phyloP scores from a whole-genome alignment of 768 basidiomycete species.

The Mycena amicta region DNA sequence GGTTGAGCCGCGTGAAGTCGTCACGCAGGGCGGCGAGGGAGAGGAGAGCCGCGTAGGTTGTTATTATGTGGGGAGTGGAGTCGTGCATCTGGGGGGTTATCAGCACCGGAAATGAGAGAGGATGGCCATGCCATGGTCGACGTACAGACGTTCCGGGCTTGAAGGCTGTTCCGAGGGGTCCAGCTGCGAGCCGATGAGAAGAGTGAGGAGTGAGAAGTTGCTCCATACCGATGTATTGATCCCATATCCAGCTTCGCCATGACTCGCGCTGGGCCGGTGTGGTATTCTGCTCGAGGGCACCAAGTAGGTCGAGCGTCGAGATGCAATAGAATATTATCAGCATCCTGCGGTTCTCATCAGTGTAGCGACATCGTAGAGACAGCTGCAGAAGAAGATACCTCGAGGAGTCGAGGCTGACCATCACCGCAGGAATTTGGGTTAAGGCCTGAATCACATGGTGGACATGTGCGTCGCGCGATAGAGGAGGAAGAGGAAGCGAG shows the following conservation, averaged over 20 bases:
- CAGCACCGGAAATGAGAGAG: too few relatives aligned
- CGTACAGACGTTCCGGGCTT: slow-evolving; percentile 41
- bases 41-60: slow-evolving; percentile 90
- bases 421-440: slow-evolving; percentile 69
- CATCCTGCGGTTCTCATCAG: slow-evolving; percentile 70
- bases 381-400: slow-evolving; percentile 53
- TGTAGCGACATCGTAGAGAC: too few relatives aligned
- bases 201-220: not conserved
- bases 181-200: slow-evolving; percentile 41
- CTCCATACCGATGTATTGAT: slow-evolving; percentile 67
- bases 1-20: slow-evolving; percentile 72
- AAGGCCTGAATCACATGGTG: slow-evolving; percentile 70
- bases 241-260: slow-evolving; percentile 90
- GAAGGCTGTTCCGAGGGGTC: slow-evolving; percentile 68
- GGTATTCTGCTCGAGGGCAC: slow-evolving; percentile 47
- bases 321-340: slow-evolving; percentile 89
- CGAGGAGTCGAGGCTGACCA: slow-evolving; percentile 71
- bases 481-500: slow-evolving; percentile 3
- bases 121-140: too few relatives aligned
- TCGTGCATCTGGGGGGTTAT: slow-evolving; percentile 49
- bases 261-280: slow-evolving; percentile 50
- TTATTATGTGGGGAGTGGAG: slow-evolving; percentile 84
- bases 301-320: slow-evolving; percentile 79
- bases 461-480: slow-evolving; percentile 59
- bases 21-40: slow-evolving; percentile 84